Conservation (phyloP, 257 asterid genomes). For the Perilla frutescens region DNA sequence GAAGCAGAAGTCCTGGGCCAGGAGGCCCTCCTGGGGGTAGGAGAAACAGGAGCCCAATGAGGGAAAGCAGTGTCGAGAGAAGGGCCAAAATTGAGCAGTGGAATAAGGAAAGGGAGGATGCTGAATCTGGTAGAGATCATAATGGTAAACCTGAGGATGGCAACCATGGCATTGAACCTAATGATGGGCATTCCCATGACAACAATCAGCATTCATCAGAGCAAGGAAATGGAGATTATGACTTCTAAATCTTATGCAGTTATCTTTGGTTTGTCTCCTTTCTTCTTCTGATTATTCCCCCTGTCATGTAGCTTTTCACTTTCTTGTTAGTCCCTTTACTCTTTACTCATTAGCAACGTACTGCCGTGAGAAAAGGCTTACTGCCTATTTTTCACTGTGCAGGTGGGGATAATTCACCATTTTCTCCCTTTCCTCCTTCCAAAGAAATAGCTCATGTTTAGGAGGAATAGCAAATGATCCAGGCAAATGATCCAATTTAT, state of each 20-base stretch:
- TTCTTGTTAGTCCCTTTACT: conserved; percentile 29
- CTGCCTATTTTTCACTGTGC: conserved; percentile 76
- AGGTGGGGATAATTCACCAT: conserved; percentile 62
- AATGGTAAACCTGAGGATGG: conserved; percentile 43
- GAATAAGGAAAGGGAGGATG: conserved; percentile 77
- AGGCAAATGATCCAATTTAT: conserved; percentile 20
- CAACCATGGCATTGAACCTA: conserved; percentile 37
- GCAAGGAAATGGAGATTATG: conserved; percentile 49
- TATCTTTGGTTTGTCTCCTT: conserved; percentile 40
- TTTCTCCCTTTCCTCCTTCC: conserved; percentile 50
- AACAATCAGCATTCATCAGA: conserved; percentile 43
- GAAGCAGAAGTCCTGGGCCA: conserved; percentile 72
- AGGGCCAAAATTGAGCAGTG: conserved; percentile 84
- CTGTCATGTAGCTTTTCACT: conserved; percentile 28
- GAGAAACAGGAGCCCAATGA: conserved; percentile 67
- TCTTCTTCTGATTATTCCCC: conserved; percentile 19
- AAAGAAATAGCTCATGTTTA: conserved; percentile 38
- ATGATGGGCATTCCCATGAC: conserved; percentile 44
- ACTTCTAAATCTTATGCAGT: conserved; percentile 38
- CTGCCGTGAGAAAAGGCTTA: conserved; percentile 62
- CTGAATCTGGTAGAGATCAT: conserved; percentile 47
- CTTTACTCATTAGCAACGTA: conserved; percentile 27
- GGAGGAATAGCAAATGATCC: conserved; percentile 35
- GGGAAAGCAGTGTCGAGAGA: conserved; percentile 82
- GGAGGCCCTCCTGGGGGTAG: conserved; percentile 42